Evolutionary conservation across 495 filamentous ascomycete genomes (phyloP), one percentile per base, ranked within the genome.

Genomic region (Tetracladium setigerum): DNA sequence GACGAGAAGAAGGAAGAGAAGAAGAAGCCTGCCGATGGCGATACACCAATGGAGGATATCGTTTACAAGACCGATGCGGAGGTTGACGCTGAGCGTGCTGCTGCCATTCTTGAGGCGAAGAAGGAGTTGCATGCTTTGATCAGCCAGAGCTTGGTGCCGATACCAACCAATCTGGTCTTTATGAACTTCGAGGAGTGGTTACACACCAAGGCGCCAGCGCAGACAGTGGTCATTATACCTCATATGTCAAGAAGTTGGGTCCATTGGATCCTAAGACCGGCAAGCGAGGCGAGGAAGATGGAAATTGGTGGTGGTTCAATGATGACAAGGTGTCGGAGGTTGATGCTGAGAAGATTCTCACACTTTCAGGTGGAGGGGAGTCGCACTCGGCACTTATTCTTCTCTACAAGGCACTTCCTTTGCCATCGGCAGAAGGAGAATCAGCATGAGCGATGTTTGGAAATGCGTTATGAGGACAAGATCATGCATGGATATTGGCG

Each of bases 221-320:
- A 30, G 94, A 98, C 63, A 96, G 91, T 52, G 92, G 92, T 7
- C 92, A 98, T 66, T 98, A 98, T 68, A 97, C 94, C 2, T 81
- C 89, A 2, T 98, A 95, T 62, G 86, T 98, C 45, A 98, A 97
- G 73, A 95, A 98, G 71, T 75, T 84, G 39, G 81, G 76, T 13
- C 62, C 67, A 5, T 67, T 82, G 45, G 83, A 88, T 50, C 65
- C 79, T 7, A 74, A 73, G 46, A 79, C 80, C 4, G 82, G 80
- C 49, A 86, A 86, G 71, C 67, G 80, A 54, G 79, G 78, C 47
- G 80, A 82, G 53, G 84, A 90, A 46, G 89, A 95, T 53, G 89
- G 82, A 46, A 95, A 91, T 54, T 98, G 92, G 92, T 98, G 92
- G 89, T 97, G 92, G 89, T 98, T 98, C 74, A 95, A 98, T 61